Evolutionary conservation across 441 rosid genomes (phyloP).

Genomic region (Populus tomentosa): DNA sequence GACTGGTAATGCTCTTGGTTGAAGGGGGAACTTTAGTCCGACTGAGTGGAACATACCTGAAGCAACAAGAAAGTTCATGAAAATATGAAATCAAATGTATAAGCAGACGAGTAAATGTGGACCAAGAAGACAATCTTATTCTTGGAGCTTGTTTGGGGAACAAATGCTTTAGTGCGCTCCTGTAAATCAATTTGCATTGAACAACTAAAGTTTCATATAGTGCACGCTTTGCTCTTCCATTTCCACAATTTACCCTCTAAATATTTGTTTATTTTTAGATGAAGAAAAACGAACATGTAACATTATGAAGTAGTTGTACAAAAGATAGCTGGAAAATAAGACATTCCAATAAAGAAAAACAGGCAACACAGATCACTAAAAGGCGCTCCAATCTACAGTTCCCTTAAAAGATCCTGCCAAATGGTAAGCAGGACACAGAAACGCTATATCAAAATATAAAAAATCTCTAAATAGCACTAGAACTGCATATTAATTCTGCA

Average conservation of each 20-base stretch:
- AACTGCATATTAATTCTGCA: background rate
- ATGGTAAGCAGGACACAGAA: background rate
- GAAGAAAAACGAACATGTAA: background rate
- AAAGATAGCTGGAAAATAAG: background rate
- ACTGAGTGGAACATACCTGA: slow-evolving; percentile 79
- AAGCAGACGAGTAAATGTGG: background rate
- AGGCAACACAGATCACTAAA: background rate
- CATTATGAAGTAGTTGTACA: background rate
- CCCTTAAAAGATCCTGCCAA: background rate
- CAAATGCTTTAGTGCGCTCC: background rate
- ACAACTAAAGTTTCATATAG: background rate
- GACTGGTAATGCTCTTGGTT: slow-evolving; percentile 28
- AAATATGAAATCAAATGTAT: background rate
- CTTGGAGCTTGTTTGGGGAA: background rate
- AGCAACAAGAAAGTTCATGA: slow-evolving; percentile 26
- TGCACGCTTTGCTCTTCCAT: background rate
- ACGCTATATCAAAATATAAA: background rate
- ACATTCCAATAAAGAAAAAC: background rate
- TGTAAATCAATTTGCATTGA: background rate
- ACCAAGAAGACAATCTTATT: background rate
- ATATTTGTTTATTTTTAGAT: background rate
- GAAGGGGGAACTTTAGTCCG: slow-evolving; percentile 40
- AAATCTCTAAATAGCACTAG: background rate
- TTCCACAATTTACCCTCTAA: background rate
- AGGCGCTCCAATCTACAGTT: background rate